phyloP scores from a whole-genome alignment of 495 filamentous ascomycete species.

The Hyaloscypha bicolor region DNA sequence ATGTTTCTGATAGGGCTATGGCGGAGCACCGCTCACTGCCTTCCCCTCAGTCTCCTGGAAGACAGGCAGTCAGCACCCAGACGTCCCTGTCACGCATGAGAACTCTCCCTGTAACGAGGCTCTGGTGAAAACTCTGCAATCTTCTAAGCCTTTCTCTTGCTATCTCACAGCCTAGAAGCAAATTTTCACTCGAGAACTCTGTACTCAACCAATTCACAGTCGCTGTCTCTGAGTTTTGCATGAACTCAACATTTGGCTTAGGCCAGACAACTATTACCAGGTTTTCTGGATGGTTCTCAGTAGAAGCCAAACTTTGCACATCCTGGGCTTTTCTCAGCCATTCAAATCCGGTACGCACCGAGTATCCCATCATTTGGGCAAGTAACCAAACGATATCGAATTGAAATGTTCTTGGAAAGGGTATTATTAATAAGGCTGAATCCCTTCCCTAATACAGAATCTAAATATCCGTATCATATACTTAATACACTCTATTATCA shows the following conservation, averaged over 20 bases:
- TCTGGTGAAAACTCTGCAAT: slow-evolving; percentile 1
- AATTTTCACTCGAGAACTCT: neutral
- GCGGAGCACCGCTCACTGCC: neutral
- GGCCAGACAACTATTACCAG: neutral
- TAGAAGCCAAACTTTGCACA: neutral
- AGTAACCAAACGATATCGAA: too few relatives aligned
- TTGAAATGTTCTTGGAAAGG: too few relatives aligned
- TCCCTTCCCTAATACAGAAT: too few relatives aligned
- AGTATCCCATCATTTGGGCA: too few relatives aligned
- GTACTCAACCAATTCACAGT: neutral
- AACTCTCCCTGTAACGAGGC: neutral
- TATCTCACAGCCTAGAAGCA: neutral
- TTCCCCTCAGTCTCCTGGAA: neutral
- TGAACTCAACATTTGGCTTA: neutral
- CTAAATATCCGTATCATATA: neutral
- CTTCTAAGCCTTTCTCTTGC: neutral
- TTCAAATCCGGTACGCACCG: too few relatives aligned
- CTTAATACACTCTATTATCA: neutral
- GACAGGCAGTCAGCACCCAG: neutral
- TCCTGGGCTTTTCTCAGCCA: neutral
- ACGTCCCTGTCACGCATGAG: neutral
- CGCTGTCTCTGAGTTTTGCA: neutral
- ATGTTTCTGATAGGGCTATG: neutral
- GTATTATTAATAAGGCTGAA: too few relatives aligned
- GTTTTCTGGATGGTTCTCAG: neutral